These are phyloP conservation scores for Solanum okadae DNA, from an alignment of 257 asterid species.

Conservation along the genomic window DNA sequence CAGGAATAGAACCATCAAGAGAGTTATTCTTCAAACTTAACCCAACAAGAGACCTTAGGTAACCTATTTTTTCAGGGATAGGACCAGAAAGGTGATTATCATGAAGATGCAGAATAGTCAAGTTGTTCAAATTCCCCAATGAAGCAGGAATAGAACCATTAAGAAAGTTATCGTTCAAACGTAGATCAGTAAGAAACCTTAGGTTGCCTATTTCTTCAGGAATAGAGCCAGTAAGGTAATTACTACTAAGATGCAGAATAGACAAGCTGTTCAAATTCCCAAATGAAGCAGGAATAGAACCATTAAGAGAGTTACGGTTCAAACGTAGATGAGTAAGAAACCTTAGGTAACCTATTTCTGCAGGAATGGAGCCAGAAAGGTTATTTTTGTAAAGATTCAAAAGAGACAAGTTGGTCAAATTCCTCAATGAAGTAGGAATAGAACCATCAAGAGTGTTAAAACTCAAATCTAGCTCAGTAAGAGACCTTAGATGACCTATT, in stretches of 20 bases:
- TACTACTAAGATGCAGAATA: rapidly evolving
- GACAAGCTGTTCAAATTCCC: background rate
- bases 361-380: background rate
- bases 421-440: background rate
- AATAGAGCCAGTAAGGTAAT: background rate
- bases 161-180: background rate
- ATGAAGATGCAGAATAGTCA: no score
- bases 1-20: background rate
- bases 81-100: no score
- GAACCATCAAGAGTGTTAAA: background rate
- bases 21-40: rapidly evolving
- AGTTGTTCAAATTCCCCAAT: no score
- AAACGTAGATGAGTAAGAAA: rapidly evolving
- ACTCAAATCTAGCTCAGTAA: background rate
- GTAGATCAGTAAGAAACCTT: background rate
- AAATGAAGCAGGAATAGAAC: background rate
- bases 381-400: no score
- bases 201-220: background rate
- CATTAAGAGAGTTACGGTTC: background rate
- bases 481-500: background rate
- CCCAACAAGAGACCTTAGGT: rapidly evolving
- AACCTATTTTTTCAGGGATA: background rate
- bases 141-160: no score
- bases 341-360: background rate
- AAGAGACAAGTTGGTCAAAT: background rate